Evolutionary conservation across 768 basidiomycete species (phyloP).

Genomic region (Suillus clintonianus): DNA sequence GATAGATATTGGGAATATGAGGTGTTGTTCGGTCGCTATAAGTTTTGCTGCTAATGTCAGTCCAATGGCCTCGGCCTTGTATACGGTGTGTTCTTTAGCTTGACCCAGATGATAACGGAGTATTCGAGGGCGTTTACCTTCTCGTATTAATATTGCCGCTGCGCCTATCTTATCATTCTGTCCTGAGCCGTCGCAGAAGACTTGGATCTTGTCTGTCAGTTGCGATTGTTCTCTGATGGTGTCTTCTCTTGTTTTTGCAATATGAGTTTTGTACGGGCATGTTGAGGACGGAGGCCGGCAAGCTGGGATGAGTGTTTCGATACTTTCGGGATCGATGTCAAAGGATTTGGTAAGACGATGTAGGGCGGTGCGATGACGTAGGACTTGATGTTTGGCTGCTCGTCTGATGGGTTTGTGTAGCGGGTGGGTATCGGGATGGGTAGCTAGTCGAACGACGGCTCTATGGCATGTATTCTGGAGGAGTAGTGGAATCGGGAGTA

Average conservation of each 20-base stretch:
- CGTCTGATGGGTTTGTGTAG: not conserved
- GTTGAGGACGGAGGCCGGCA: too few species aligned
- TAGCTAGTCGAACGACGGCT: conserved; percentile 5
- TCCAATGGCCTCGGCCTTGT: conserved; percentile 17
- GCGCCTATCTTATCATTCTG: not conserved
- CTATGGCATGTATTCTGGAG: conserved; percentile 5
- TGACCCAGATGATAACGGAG: conserved; percentile 5
- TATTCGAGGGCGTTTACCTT: not conserved
- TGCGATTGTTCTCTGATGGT: not conserved
- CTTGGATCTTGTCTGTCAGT: not conserved
- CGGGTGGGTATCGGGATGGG: conserved; percentile 14
- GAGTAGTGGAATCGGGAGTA: conserved; percentile 7
- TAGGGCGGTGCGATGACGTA: conserved; percentile 1
- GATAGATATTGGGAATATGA: not conserved
- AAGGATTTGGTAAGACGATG: conserved; percentile 11
- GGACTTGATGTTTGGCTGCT: not conserved
- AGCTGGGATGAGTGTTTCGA: conserved; percentile 7
- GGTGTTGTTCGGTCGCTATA: not conserved
- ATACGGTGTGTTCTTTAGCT: conserved; percentile 12
- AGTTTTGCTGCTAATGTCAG: conserved; percentile 11
- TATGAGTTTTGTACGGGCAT: not conserved
- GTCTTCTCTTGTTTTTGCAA: not conserved
- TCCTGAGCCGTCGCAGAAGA: not conserved
- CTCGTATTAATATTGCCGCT: not conserved
- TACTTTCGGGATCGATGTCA: not conserved